phyloP scores from a whole-genome alignment of 2,329 filamentous ascomycete species.

The Talaromyces atroroseus region DNA sequence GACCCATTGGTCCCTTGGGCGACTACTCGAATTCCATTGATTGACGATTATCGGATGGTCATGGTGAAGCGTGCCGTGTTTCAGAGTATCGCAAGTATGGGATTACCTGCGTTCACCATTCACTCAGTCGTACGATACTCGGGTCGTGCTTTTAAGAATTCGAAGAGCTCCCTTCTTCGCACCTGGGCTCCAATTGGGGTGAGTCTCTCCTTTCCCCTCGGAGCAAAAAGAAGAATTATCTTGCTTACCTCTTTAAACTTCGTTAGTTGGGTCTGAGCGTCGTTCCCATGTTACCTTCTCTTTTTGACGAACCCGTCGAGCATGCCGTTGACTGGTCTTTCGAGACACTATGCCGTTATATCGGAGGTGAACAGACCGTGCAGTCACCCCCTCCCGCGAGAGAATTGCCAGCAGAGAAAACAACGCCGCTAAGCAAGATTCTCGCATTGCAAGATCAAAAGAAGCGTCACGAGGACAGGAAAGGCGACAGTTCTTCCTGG shows the following conservation, averaged over 20 bases:
- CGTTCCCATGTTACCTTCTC: slow-evolving; percentile 74
- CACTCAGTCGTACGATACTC: slow-evolving; percentile 90
- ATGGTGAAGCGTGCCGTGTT: slow-evolving; percentile 90
- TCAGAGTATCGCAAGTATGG: slow-evolving; percentile 88
- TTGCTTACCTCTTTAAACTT: neutral
- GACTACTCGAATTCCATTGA: slow-evolving; percentile 55
- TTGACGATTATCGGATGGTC: slow-evolving; percentile 86
- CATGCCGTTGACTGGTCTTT: slow-evolving; percentile 86
- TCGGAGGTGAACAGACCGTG: slow-evolving; percentile 61
- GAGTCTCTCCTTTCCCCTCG: slow-evolving; percentile 36
- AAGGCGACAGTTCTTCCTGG: slow-evolving; percentile 22
- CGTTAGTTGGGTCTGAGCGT: slow-evolving; percentile 58
- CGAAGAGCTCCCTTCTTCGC: slow-evolving; percentile 67
- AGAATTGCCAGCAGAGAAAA: slow-evolving; percentile 15
- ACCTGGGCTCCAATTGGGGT: slow-evolving; percentile 91
- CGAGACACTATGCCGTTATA: slow-evolving; percentile 69
- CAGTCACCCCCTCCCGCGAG: slow-evolving; percentile 23
- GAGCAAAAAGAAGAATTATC: neutral
- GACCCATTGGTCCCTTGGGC: slow-evolving; percentile 31
- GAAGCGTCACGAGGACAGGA: slow-evolving; percentile 11
- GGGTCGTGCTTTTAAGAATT: slow-evolving; percentile 74
- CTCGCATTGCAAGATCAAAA: slow-evolving; percentile 19
- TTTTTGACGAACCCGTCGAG: slow-evolving; percentile 92
- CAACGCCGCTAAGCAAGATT: slow-evolving; percentile 20
- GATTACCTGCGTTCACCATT: slow-evolving; percentile 85